Conservation (phyloP, 352 stramenopile species). For the Phytophthora rubi region DNA sequence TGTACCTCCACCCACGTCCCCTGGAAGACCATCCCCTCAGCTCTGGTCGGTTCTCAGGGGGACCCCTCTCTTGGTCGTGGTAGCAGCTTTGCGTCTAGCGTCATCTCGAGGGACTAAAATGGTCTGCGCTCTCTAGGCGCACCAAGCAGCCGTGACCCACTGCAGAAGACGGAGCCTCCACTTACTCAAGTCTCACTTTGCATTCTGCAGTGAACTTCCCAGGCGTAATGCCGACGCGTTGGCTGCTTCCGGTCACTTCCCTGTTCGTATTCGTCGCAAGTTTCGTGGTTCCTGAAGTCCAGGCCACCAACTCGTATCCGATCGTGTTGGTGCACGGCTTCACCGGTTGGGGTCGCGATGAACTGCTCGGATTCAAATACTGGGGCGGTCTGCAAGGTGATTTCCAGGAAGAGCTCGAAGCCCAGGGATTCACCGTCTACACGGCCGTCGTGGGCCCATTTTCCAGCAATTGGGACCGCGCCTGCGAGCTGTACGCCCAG, state of each 20-base stretch:
- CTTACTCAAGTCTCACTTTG: not conserved
- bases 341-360: constrained; percentile 37
- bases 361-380: constrained; percentile 45
- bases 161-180: not conserved
- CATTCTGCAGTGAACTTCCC: not conserved
- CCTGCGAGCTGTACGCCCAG: constrained; percentile 57
- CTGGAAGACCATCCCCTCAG: not conserved
- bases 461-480: constrained; percentile 23
- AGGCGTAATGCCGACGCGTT: not conserved
- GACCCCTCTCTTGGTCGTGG: not conserved
- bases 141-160: not conserved
- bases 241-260: not conserved
- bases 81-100: not conserved
- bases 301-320: constrained; percentile 38
- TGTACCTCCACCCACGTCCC: not conserved
- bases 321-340: constrained; percentile 57
- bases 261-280: not conserved
- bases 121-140: not conserved
- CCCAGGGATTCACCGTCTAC: constrained; percentile 9
- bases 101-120: not conserved
- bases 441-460: not conserved
- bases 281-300: not conserved
- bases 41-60: not conserved
- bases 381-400: constrained; percentile 48
- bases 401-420: constrained; percentile 37